Evolutionary conservation across 305 asterid species (phyloP).

Genomic region (Plantago rigida): DNA sequence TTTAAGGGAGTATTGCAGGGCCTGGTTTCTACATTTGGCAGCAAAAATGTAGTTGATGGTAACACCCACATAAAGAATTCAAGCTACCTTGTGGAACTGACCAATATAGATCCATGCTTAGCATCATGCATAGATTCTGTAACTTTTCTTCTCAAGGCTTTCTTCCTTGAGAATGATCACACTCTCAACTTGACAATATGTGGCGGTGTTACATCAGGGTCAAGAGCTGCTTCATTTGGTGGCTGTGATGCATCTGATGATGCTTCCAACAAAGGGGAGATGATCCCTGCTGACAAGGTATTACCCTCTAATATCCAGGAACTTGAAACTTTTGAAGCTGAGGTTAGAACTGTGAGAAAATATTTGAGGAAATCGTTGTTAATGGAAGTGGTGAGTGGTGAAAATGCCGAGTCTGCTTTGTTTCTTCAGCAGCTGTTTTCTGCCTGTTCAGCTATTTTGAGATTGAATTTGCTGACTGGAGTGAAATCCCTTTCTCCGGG

Average conservation of each 20-base stretch:
- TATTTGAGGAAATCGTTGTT: conserved; percentile 42
- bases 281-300: conserved; percentile 23
- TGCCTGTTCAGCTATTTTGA: conserved; percentile 72
- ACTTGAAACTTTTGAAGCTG: conserved; percentile 46
- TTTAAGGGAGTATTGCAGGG: conserved; percentile 70
- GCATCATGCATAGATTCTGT: conserved; percentile 39
- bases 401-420: conserved; percentile 50
- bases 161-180: conserved; percentile 50
- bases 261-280: conserved; percentile 30
- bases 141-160: conserved; percentile 30
- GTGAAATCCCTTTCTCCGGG: conserved; percentile 38
- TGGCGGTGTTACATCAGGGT: conserved; percentile 20
- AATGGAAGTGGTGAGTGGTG: conserved; percentile 46
- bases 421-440: conserved; percentile 59
- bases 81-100: conserved; percentile 32
- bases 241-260: conserved; percentile 25
- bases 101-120: conserved; percentile 36
- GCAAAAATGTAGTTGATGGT: conserved; percentile 26
- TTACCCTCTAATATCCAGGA: conserved; percentile 28
- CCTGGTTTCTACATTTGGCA: conserved; percentile 45
- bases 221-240: conserved; percentile 23
- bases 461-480: conserved; percentile 45
- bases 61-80: conserved; percentile 32
- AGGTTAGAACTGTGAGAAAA: conserved; percentile 40
- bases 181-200: conserved; percentile 23